phyloP scores from a whole-genome alignment of 2,329 filamentous ascomycete genomes.

The Penicillium sp. region DNA sequence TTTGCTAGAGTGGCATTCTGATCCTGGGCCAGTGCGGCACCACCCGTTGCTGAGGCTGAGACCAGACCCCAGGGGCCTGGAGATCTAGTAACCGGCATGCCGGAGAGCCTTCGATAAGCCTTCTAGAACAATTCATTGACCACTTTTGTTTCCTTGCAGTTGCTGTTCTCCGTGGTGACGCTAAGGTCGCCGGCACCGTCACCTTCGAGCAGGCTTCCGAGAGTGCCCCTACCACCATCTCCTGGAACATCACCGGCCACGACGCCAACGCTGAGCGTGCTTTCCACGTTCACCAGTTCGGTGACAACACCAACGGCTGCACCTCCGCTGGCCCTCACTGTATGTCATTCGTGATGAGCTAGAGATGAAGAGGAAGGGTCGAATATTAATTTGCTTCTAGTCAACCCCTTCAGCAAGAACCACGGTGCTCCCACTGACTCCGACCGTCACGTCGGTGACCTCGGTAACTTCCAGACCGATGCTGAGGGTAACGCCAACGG shows the following conservation, averaged over 20 bases:
- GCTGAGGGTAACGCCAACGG: slow-evolving; percentile 87
- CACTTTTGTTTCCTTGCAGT: slow-evolving; percentile 55
- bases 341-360: slow-evolving; percentile 50
- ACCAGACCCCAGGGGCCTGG: background rate
- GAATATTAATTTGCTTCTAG: slow-evolving; percentile 47
- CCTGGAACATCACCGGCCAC: slow-evolving; percentile 89
- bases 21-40: slow-evolving; percentile 1
- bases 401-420: slow-evolving; percentile 92
- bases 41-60: background rate
- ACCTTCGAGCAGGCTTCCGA: slow-evolving; percentile 91
- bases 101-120: slow-evolving; percentile 3
- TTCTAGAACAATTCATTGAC: slow-evolving; percentile 17
- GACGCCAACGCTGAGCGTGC: slow-evolving; percentile 95
- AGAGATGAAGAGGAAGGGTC: background rate
- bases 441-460: slow-evolving; percentile 90
- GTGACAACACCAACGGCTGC: slow-evolving; percentile 99
- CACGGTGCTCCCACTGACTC: slow-evolving; percentile 85
- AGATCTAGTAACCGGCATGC: background rate
- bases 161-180: slow-evolving; percentile 95
- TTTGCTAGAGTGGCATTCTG: slow-evolving; percentile 5
- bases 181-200: slow-evolving; percentile 89
- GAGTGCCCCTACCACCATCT: slow-evolving; percentile 76
- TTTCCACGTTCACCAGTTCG: slow-evolving; percentile 98
- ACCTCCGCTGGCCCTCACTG: slow-evolving; percentile 97
- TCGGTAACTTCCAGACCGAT: slow-evolving; percentile 97